Conservation (phyloP, 148 eudicot species). For the Nyssa sinensis region DNA sequence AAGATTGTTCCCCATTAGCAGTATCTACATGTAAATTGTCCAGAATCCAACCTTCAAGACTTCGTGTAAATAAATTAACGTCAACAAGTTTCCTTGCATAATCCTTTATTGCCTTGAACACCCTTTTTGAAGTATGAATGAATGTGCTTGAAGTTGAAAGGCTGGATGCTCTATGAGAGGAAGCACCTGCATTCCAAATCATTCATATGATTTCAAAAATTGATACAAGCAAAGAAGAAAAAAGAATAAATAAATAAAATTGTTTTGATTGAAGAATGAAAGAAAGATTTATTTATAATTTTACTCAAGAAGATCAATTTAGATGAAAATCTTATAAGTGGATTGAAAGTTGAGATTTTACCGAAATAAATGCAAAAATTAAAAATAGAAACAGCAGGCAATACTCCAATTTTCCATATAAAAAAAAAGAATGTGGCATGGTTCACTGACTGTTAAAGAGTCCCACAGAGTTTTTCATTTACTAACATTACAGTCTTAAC, state of each 20-base stretch:
- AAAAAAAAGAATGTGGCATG: neutral
- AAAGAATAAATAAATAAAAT: neutral
- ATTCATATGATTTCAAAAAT: too few relatives aligned
- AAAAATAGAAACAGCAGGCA: neutral
- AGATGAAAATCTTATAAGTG: neutral
- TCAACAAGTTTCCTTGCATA: slow-evolving; percentile 53
- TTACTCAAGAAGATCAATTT: too few relatives aligned
- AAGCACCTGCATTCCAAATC: slow-evolving; percentile 33
- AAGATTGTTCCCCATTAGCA: slow-evolving; percentile 37
- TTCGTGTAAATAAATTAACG: slow-evolving; percentile 47
- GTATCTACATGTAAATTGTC: slow-evolving; percentile 46
- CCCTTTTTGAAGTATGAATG: slow-evolving; percentile 52
- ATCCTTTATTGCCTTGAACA: slow-evolving; percentile 50
- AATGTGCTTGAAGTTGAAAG: slow-evolving; percentile 38
- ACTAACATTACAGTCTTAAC: too few relatives aligned
- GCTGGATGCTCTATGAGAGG: slow-evolving; percentile 47
- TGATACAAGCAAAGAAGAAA: slow-evolving; percentile 14
- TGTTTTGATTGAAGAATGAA: neutral
- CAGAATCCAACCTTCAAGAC: slow-evolving; percentile 64
- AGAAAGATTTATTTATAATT: neutral
- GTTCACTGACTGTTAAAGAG: too few relatives aligned
- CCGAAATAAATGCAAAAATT: neutral
- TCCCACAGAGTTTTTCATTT: too few relatives aligned
- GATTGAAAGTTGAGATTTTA: neutral
- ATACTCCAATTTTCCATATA: neutral